Conservation (phyloP, 257 asterid species). For the Solanum lycopersicoides region DNA sequence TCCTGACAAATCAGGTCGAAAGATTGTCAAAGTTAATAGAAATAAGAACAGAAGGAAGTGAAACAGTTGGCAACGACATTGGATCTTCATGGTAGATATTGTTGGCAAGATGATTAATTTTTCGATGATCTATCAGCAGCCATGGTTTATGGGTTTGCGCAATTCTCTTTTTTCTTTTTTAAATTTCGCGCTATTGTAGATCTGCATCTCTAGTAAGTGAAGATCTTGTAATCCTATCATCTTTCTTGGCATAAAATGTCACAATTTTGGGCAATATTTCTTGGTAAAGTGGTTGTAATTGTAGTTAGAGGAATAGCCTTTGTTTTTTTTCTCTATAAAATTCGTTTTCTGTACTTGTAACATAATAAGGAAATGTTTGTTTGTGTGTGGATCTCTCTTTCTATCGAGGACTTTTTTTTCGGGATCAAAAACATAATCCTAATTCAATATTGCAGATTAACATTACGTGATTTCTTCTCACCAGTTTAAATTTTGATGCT, state of each 20-base stretch:
- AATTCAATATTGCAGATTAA: background rate
- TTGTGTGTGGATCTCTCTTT: background rate
- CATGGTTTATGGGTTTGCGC: background rate
- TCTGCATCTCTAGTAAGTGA: background rate
- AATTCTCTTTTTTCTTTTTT: background rate
- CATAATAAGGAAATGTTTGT: background rate
- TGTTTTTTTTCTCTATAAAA: background rate
- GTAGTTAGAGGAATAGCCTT: background rate
- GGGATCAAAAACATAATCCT: background rate
- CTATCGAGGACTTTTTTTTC: background rate
- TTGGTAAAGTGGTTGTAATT: constrained; percentile 1
- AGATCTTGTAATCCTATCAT: background rate
- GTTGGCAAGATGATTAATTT: background rate
- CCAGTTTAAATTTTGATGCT: background rate
- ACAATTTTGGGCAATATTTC: constrained; percentile 11
- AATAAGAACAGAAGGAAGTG: constrained; percentile 50
- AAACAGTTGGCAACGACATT: background rate
- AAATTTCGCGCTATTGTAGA: background rate
- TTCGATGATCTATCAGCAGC: background rate
- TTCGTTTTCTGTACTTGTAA: background rate
- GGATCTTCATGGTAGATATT: background rate
- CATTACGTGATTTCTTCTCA: background rate
- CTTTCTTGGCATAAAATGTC: constrained; percentile 9
- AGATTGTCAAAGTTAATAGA: constrained; percentile 28
- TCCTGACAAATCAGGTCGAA: constrained; percentile 47